Base-by-base conservation (phyloP, 768 basidiomycete species). In the Tulasnella calospora region DNA sequence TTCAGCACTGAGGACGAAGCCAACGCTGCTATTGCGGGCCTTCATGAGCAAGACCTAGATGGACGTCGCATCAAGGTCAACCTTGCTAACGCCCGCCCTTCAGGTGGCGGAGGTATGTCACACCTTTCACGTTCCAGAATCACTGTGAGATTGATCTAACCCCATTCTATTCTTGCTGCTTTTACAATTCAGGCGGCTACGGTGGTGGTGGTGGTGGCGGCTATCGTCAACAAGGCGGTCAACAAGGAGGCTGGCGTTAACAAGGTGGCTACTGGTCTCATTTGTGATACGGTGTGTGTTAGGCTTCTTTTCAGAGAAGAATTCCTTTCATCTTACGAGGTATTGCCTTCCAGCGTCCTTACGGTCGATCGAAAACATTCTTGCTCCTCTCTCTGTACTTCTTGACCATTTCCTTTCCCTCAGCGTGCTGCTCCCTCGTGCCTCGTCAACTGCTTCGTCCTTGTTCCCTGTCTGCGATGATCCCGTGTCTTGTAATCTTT, bases 1-100 rank as follows among this genome's bases (percentile, higher is more conserved):
- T 96, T 87, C 84, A 84, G 86, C 80, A 84, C 84, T 72, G 61
- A 82, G 19, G 82, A 85, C 44, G 95, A 97, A 84, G 96, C 96
- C 67, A 86, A 92, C 13, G 86, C 87, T 79, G 96, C 96, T 71
- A 97, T 98, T 83, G 79, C 74, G 61, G 86, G 84, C 55, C 86
- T 97, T 84, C 92, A 98, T 86, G 96, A 98, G 83, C 90, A 92
- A 81, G 94, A 97, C 81, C 90, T 99, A 80, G 97, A 98, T 85
- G 96, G 96, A 74, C 90, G 97, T 81, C 89, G 93, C 79, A 90
- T 99, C 83, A 95, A 95, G 85, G 89, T 90, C 74, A 98, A 97
- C 87, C 86, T 86, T 61, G 86, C 86, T 82, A 87, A 86, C 84
- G 81, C 83, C 79, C 81, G 82, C 76, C 33, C 55, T 35, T 80